Percentiles rank a stretch among this genome's conserved stretches.
These are phyloP conservation scores for Cyclostephanos invisitatus DNA, from an alignment of 108 stramenopile species.

Conservation along the genomic window DNA sequence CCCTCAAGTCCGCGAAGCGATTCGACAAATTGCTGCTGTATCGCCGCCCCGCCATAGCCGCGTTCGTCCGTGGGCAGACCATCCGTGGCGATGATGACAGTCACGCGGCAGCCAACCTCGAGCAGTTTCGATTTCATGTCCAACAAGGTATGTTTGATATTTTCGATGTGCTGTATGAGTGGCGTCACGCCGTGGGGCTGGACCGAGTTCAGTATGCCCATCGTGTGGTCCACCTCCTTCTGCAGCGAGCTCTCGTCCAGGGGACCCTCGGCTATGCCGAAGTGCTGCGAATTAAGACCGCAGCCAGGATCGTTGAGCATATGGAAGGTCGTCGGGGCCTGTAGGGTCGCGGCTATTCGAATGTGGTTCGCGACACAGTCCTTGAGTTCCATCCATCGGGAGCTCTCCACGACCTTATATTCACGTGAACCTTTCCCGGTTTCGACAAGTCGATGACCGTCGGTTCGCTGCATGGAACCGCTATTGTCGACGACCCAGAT, in stretches of 20 bases:
- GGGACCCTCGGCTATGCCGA: conserved; percentile 40
- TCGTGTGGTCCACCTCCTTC: conserved; percentile 54
- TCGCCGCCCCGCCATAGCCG: conserved; percentile 36
- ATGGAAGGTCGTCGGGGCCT: conserved; percentile 72
- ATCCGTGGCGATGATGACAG: conserved; percentile 86
- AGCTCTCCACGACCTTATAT: conserved; percentile 52
- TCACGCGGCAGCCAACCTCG: conserved; percentile 66
- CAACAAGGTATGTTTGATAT: conserved; percentile 61
- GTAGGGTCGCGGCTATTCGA: conserved; percentile 57
- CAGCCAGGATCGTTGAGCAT: conserved; percentile 64
- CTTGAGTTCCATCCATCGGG: conserved; percentile 75
- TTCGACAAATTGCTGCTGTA: conserved; percentile 42
- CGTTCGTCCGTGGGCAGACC: conserved; percentile 78
- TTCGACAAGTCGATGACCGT: conserved; percentile 80
- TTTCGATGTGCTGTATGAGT: conserved; percentile 66
- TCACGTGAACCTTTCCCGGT: conserved; percentile 31
- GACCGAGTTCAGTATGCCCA: conserved; percentile 52
- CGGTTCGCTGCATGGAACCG: conserved; percentile 71
- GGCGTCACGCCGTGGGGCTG: conserved; percentile 81
- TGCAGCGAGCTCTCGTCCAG: conserved; percentile 36
- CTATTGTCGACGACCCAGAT: no score
- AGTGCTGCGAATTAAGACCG: conserved; percentile 54
- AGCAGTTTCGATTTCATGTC: conserved; percentile 52
- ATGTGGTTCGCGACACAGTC: conserved; percentile 70
- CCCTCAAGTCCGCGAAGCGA: conserved; percentile 69